Base-by-base conservation (phyloP, 208 protist genomes). In the Phytomonas francai region DNA sequence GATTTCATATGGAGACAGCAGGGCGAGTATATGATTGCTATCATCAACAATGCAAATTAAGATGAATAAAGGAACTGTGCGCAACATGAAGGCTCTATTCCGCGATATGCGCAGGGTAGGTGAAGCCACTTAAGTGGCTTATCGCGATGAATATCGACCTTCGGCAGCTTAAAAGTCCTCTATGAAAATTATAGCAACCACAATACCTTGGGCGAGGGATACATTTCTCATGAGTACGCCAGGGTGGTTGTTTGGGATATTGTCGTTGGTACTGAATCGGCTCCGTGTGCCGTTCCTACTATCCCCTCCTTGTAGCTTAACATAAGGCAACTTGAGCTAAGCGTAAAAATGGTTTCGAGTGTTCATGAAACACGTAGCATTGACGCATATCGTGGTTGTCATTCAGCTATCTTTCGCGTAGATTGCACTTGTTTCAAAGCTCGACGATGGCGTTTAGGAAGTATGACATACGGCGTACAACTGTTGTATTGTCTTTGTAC, bases 221-320 rank as follows among this genome's bases (percentile, higher is more conserved):
- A 72, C 64, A 60, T 68, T 28, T 70, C 71, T 11, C 64, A 80
- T 57, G 79, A 85, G 58, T 84, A 86, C 11, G 84, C 79, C 6
- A 89, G 89, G 66, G 86, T 94, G 33, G 86, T 92, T 49, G 63
- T 94, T 0, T 94, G 86, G 89, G 86, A 94, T 31, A 81, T 91
- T 0, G 80, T 89, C 4, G 89, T 91, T 68, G 78, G 84, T 34
- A 71, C 84, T 27, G 64, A 71, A 49, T 49, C 39, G 12, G 3
- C 39, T 22, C 12, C 16, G 39, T 3, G 39, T 3, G 39, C 14
- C 14, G 16, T 49, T 19, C 39, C 12, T 0, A 60, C 65, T 45
- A 65, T 74, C 29, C 61, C 74, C 2, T 51, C 70, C 1, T 73
- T 42, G 12, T 71, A 78, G 72, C 70, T 72, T 34, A 72, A 76